Base-by-base conservation (phyloP, 306 rosid genomes). In the Gastrolobium bilobum region DNA sequence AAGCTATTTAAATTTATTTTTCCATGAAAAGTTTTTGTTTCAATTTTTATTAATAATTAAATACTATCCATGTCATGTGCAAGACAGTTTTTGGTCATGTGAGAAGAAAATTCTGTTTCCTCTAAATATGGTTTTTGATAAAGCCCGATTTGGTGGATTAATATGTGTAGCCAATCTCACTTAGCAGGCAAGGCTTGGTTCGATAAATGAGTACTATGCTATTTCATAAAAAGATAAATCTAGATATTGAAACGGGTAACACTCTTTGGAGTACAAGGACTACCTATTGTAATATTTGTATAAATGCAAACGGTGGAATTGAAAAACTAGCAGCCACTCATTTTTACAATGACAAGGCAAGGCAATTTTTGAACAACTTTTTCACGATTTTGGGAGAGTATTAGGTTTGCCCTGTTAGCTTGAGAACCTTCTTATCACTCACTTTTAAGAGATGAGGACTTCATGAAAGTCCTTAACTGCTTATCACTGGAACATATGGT, bases 91-190 rank as follows among this genome's bases (percentile, higher is more conserved):
- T 56, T 56, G 42, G 15, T 30, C 67, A 42, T 26, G 56, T 58
- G 26, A 43, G 35, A 71, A 71, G 54, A 72, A 71, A 71, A 71
- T 29, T 20, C 39, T 20, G 66, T 40, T 73, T 57, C 30, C 56
- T 13, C 10, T 73, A 38, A 52, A 54, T 40, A 39, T 29, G 43
- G 7, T 56, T 30, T 40, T 39, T 6, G 14, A 53, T 31, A 72
- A 39, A 72, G 8, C 14, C 52, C 59, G 26, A 39, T 72, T 10
- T 6, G 15, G 65, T 6, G 2, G 8, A 26, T 52, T 14, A 53
- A 52, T 53, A 38, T 38, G 1, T 38, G 6, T 54, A 52, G 51
- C 7, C 63, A 52, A 38, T 5, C 50, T 52, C 50, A 14, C 66
- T 31, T 30, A 33, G 42, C 26, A 7, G 75, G 33, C 14, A 35